Conservation (phyloP, 73 alveolate species). For the Tetrahymena elliotti region DNA sequence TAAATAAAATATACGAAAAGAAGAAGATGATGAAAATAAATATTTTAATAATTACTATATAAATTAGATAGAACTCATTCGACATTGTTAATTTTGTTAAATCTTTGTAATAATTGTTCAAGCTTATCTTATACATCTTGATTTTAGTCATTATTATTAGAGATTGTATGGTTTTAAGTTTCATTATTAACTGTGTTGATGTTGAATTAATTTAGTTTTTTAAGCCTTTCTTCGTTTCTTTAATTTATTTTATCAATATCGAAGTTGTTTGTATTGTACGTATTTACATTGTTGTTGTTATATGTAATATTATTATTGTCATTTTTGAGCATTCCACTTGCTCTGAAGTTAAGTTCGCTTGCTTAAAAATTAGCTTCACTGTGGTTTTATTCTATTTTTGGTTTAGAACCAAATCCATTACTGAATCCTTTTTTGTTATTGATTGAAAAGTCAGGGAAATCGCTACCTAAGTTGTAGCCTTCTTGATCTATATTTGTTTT, state of each 20-base stretch:
- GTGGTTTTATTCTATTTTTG: neutral
- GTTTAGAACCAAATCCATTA: neutral
- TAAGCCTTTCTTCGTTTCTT: neutral
- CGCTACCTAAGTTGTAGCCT: neutral
- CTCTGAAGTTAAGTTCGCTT: neutral
- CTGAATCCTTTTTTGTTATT: neutral
- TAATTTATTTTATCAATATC: neutral
- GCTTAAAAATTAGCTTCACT: neutral
- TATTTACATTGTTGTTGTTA: neutral
- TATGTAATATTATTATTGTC: neutral
- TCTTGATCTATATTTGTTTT: neutral
- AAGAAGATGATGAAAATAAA: neutral
- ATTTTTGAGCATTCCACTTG: neutral
- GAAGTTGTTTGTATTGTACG: neutral
- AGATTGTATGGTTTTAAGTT: neutral
- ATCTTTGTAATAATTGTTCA: neutral
- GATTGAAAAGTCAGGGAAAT: neutral
- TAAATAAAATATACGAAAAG: neutral
- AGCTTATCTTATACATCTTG: neutral
- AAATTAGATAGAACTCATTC: neutral
- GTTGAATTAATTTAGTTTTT: neutral
- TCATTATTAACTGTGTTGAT: neutral
- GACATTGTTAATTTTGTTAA: neutral
- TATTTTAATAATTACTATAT: neutral
- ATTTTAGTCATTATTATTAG: neutral